Evolutionary conservation across 208 protist genomes (phyloP), one percentile per base, ranked within the genome.

Genomic region (Acanthamoeba sp.): DNA sequence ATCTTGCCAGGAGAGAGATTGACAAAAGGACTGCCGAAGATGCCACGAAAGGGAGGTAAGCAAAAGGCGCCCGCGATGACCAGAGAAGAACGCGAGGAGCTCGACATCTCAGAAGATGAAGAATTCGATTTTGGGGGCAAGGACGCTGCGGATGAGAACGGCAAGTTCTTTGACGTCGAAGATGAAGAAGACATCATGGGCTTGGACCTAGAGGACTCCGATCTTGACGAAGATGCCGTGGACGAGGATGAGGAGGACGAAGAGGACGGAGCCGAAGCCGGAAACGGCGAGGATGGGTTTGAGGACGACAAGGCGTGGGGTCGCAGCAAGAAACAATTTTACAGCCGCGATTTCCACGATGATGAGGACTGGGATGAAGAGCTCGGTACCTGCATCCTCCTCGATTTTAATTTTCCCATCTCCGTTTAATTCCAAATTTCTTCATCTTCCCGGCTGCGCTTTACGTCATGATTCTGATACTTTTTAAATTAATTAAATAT

Each of bases 351-450:
- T 66, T 59, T 90, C 34, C 82, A 66, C 22, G 73, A 84, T 50
- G 82, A 90, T 24, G 82, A 90, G 22, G 82, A 90, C 18, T 90
- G 82, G 82, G 82, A 90, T 29, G 52, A 59, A 16, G 82, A 90
- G 52, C 45, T 90, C 12, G 82, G 82, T 90, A 90, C 55, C 1
- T 32, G 9, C 22, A 5, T 48, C 80, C 48, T n/a, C n/a, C n/a
- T n/a, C n/a, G 14, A 12, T 57, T 57, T 87, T 57, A 2, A 9
- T 87, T 57, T 87, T 50, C 6, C 27, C 29, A n/a, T 84, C 38
- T 84, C n/a, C 29, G 18, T 84, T 50, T 48, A 84, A 84, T 50
- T 50, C 18, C 45, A 6, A 10, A 50, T 50, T 50, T 50, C 18
- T 7, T 14, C n/a, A n/a, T n/a, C n/a, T n/a, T n/a, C n/a, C n/a